Evolutionary conservation across 305 asterid genomes (phyloP), one percentile per base, ranked within the genome.

Genomic region (Fraxinus angustifolia): DNA sequence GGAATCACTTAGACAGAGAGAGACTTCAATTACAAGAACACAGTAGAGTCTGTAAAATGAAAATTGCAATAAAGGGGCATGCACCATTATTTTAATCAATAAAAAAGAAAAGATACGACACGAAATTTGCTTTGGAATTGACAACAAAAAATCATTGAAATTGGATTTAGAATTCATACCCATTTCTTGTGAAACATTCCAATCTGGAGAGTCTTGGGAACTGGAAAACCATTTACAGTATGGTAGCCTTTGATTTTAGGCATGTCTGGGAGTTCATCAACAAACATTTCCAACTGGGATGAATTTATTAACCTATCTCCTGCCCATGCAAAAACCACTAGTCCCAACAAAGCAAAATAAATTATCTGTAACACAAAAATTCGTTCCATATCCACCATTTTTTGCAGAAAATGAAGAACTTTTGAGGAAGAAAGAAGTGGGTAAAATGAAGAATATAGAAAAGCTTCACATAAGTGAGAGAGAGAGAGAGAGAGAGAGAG

Each of bases 111-210:
- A 48, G 6, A 4, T 16, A 50, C 60, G 21, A 2, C 19, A 16
- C 17, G 28, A 58, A 6, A 60, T 60, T 60, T 60, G 31, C 31
- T 21, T n/a, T n/a, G 26, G 23, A 21, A 60, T 60, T 60, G 14
- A 19, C 31, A 23, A 8, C 30, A 65, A 11, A 3, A 70, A 6
- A 0, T 31, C 17, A 48, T 48, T 14, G 7, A 30, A 10, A 74
- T 28, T 19, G 1, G 26, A 28, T 56, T 10, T 3, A 48, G 65
- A 65, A 23, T 62, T 42, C 84, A 68, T 75, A 94, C 98, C 98
- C 97, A 94, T 81, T 91, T 93, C 80, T 91, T 94, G 85, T 33
- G 79, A 84, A 84, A 94, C 98, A 94, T 94, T 85, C 96, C 96
- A 48, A 94, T 90, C 5, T 40, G 33, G 78, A 93, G 89, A 0